A percentile compares a stretch with the other conserved stretches of the same genome.
Evolutionary conservation across 768 basidiomycete genomes (phyloP).

Genomic region (Termitomyces sp.): DNA sequence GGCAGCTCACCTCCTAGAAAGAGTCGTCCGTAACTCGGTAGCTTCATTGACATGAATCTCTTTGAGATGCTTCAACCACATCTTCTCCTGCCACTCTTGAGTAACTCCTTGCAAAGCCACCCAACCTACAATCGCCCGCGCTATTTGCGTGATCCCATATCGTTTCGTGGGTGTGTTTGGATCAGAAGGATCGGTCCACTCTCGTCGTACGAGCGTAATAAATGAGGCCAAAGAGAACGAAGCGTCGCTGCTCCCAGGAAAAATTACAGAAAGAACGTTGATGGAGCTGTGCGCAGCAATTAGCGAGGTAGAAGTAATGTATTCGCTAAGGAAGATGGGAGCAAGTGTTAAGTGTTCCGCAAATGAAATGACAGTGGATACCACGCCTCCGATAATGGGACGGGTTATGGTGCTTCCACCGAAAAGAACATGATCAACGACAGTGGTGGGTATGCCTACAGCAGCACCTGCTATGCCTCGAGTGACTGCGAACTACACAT

Average conservation of each 20-base stretch:
- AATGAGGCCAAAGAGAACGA: conserved; percentile 81
- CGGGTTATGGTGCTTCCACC: conserved; percentile 58
- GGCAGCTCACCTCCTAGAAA: conserved; percentile 30
- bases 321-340: conserved; percentile 72
- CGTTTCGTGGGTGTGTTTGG: conserved; percentile 54
- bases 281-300: conserved; percentile 73
- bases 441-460: conserved; percentile 53
- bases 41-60: conserved; percentile 63
- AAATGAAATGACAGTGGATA: conserved; percentile 58
- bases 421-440: conserved; percentile 66
- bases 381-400: conserved; percentile 52
- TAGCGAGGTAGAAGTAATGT: conserved; percentile 72
- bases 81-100: conserved; percentile 73
- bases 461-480: conserved; percentile 57
- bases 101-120: conserved; percentile 79
- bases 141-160: conserved; percentile 63
- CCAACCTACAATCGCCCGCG: conserved; percentile 74
- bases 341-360: conserved; percentile 72
- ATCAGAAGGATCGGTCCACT: conserved; percentile 62
- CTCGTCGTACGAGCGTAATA: conserved; percentile 73
- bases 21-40: conserved; percentile 24
- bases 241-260: conserved; percentile 74
- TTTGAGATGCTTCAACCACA: conserved; percentile 60
- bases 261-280: conserved; percentile 67
- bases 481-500: conserved; percentile 63